Evolutionary conservation across 768 basidiomycete genomes (phyloP).

Genomic region (Boletus speciosus): DNA sequence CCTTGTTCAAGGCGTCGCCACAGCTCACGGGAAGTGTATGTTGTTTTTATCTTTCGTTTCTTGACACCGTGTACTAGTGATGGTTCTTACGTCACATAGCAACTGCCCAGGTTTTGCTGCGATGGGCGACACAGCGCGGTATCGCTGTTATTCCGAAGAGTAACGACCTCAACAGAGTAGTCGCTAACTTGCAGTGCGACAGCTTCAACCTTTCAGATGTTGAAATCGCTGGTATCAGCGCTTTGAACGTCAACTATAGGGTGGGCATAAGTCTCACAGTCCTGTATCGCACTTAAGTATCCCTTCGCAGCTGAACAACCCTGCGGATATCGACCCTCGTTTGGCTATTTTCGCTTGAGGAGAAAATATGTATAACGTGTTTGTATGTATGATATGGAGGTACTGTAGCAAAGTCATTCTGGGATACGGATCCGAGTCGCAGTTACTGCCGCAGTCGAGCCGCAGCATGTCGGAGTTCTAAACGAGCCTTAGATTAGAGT

Average conservation of each 20-base stretch:
- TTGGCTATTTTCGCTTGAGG: constrained; percentile 67
- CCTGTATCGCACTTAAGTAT: constrained; percentile 3
- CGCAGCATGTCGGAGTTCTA: constrained; percentile 47
- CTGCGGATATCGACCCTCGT: constrained; percentile 60
- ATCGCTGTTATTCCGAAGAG: constrained; percentile 78
- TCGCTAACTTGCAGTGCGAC: constrained; percentile 45
- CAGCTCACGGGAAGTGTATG: constrained; percentile 51
- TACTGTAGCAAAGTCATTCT: background rate
- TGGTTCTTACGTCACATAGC: constrained; percentile 17
- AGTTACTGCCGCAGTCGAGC: constrained; percentile 9
- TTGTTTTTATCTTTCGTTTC: background rate
- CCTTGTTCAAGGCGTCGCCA: constrained; percentile 42
- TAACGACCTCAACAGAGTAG: constrained; percentile 39
- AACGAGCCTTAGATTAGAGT: constrained; percentile 22
- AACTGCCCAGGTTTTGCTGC: constrained; percentile 65
- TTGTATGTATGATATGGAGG: background rate
- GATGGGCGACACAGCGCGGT: constrained; percentile 76
- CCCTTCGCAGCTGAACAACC: constrained; percentile 59
- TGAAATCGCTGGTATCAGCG: constrained; percentile 55
- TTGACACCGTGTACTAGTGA: background rate
- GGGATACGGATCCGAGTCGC: background rate
- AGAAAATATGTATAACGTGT: background rate
- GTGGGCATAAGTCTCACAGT: constrained; percentile 37
- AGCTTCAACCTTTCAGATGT: constrained; percentile 50
- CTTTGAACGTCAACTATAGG: constrained; percentile 60